Percentiles rank a stretch among this genome's conserved stretches.
Conservation (phyloP, 2,329 filamentous ascomycete species). For the Exophiala mesophila region DNA sequence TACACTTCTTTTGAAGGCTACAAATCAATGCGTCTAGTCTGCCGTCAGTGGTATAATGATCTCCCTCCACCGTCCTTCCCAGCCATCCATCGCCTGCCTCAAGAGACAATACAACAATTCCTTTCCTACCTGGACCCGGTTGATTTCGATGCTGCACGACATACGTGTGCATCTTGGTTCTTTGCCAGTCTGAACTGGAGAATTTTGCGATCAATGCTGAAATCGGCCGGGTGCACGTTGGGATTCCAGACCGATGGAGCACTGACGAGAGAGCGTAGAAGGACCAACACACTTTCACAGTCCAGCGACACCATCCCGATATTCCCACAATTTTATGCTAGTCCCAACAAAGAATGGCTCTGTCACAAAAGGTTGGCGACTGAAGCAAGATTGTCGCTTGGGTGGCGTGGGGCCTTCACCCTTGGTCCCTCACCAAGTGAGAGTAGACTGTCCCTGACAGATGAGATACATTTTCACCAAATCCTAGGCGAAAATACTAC, state of each 20-base stretch:
- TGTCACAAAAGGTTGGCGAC: constrained; percentile 47
- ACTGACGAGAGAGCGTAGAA: not conserved
- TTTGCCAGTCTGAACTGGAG: constrained; percentile 49
- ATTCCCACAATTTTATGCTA: no score
- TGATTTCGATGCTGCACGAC: constrained; percentile 57
- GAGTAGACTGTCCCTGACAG: constrained; percentile 14
- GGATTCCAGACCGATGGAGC: constrained; percentile 27
- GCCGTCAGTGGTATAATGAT: constrained; percentile 19
- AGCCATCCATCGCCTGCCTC: constrained; percentile 32
- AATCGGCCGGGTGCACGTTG: constrained; percentile 37
- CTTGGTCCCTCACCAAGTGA: constrained; percentile 28
- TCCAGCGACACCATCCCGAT: not conserved
- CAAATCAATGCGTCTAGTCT: constrained; percentile 21
- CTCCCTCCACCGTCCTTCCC: constrained; percentile 16
- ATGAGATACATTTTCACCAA: constrained; percentile 23
- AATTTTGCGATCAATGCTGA: constrained; percentile 52
- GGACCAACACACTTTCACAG: not conserved
- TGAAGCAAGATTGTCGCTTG: constrained; percentile 44
- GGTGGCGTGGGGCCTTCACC: constrained; percentile 37
- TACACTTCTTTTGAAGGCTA: constrained; percentile 21
- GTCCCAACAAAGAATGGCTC: constrained; percentile 31
- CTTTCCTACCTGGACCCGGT: constrained; percentile 42
- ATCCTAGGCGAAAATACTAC: constrained; percentile 24
- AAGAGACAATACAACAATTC: constrained; percentile 48
- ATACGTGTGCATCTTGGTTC: constrained; percentile 58